A percentile compares a stretch with the other conserved stretches of the same genome.
Evolutionary conservation across 1,284 basidiomycete genomes (phyloP).

Genomic region (Malassezia slooffiae): DNA sequence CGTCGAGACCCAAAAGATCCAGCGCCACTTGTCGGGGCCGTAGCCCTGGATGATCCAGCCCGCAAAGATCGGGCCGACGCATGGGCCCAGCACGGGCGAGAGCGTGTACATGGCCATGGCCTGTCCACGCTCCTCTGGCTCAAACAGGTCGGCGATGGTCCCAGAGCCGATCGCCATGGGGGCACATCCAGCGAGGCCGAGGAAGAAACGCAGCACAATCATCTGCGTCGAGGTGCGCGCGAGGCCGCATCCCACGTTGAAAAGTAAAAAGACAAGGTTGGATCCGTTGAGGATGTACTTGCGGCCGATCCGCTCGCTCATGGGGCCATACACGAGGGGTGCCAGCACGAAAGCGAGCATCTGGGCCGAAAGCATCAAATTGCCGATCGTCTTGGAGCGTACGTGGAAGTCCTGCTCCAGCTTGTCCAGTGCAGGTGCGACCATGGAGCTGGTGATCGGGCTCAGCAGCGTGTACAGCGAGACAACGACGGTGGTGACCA

Average conservation of each 20-base stretch:
- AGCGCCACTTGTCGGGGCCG: slow-evolving; percentile 17
- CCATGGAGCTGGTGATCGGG: slow-evolving; percentile 6
- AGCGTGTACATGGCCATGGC: slow-evolving; percentile 52
- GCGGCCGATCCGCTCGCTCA: slow-evolving; percentile 10
- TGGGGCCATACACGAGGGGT: slow-evolving; percentile 4
- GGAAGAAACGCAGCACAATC: neutral
- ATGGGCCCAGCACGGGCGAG: slow-evolving; percentile 47
- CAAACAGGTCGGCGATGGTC: slow-evolving; percentile 38
- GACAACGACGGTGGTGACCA: slow-evolving; percentile 1
- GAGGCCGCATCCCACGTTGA: slow-evolving; percentile 15
- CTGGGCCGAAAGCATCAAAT: slow-evolving; percentile 11
- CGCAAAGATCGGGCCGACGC: slow-evolving; percentile 22
- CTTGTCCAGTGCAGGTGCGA: slow-evolving; percentile 7
- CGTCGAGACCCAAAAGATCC: slow-evolving; percentile 27
- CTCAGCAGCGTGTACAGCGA: slow-evolving; percentile 10
- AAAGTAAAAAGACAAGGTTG: neutral
- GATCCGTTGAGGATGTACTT: slow-evolving; percentile 5
- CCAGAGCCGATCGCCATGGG: slow-evolving; percentile 42
- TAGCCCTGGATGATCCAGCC: slow-evolving; percentile 26
- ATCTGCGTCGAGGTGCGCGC: neutral
- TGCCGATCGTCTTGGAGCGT: neutral
- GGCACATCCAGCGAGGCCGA: slow-evolving; percentile 20
- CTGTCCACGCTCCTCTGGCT: neutral
- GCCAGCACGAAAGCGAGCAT: slow-evolving; percentile 7
- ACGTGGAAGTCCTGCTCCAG: slow-evolving; percentile 1